Base-by-base conservation (phyloP, 2,329 filamentous ascomycete genomes). In the Thielaviopsis populi region DNA sequence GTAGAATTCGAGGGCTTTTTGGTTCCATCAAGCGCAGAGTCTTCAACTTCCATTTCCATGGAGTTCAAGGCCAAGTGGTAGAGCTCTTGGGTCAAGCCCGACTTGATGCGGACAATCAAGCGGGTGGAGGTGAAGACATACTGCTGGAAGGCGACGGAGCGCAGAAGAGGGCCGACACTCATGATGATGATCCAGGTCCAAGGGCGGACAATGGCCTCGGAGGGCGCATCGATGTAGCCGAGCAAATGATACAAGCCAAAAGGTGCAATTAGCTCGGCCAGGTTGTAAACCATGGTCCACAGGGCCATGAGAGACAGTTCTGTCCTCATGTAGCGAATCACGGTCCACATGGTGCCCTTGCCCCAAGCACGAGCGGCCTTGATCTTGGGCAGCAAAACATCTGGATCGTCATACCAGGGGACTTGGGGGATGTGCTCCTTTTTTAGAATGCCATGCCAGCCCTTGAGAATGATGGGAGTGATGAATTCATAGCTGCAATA, bases 61-160 rank as follows among this genome's bases (percentile, higher is more conserved):
- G 80, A 83, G 8, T 73, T 73, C 68, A 83, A 75, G 2, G 81
- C 80, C 54, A 76, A 78, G 66, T 78, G 77, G 67, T 84, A 83
- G 10, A 83, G 74, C 69, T 83, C 81, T 67, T 83, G 80, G 0
- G 80, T 82, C 65, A 84, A 74, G 33, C 78, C 80, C 33, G 80
- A 76, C 68, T 81, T 82, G 63, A 83, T 72, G 30, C 81, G 78
- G n/a, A 68, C 79, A 41, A 82, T 72, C 53, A 83, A 59, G 33
- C 67, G 75, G 1, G 81, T 83, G 6, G 79, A 80, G 1, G 74
- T 79, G 68, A 83, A 83, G 41, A 83, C 75, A 69, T 83, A 83
- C 67, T 80, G 79, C 69, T 84, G 80, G 67, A 78, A 81, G 63
- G 75, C 70, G 53, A 82, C 67, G 2, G 81, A 80, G 15, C 78